These are phyloP conservation scores for Xerocomus amazonicus DNA, from an alignment of 1,284 basidiomycete species.

Conservation along the genomic window DNA sequence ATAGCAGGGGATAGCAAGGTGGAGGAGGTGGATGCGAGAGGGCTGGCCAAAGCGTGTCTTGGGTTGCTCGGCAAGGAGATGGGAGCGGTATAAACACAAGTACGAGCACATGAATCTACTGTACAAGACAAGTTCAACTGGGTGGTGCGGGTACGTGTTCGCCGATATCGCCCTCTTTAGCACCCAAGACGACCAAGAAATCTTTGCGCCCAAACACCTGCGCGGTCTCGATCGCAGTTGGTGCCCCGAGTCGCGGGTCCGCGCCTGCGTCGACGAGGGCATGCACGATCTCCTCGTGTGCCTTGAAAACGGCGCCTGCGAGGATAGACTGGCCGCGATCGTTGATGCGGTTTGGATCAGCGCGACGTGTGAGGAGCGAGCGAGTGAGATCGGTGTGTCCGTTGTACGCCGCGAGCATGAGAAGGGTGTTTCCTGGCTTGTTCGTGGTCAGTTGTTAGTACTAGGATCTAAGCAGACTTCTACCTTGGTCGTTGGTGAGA, in stretches of 20 bases:
- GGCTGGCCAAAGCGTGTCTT: slow-evolving; percentile 66
- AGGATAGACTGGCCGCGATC: slow-evolving; percentile 77
- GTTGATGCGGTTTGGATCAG: slow-evolving; percentile 71
- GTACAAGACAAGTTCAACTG: not conserved
- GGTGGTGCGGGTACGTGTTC: slow-evolving; percentile 27
- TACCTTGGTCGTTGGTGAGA: slow-evolving; percentile 72
- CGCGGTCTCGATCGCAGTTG: slow-evolving; percentile 71
- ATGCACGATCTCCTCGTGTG: slow-evolving; percentile 57
- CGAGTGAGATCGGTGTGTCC: slow-evolving; percentile 61
- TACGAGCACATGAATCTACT: not conserved
- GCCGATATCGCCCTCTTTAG: slow-evolving; percentile 50
- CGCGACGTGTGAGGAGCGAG: slow-evolving; percentile 53
- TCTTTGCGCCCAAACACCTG: slow-evolving; percentile 60
- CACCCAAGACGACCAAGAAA: slow-evolving; percentile 53
- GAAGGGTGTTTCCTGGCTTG: slow-evolving; percentile 64
- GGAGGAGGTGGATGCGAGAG: slow-evolving; percentile 61
- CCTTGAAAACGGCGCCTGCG: slow-evolving; percentile 82
- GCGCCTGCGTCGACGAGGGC: slow-evolving; percentile 62
- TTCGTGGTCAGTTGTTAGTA: not conserved
- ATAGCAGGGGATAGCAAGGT: slow-evolving; percentile 23
- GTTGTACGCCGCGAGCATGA: slow-evolving; percentile 83
- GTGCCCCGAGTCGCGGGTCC: slow-evolving; percentile 64
- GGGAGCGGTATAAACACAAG: slow-evolving; percentile 38
- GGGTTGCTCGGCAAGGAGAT: slow-evolving; percentile 72
- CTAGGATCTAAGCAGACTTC: not conserved